Evolutionary conservation across 768 basidiomycete species (phyloP).

Genomic region (Mycena kentingensis): DNA sequence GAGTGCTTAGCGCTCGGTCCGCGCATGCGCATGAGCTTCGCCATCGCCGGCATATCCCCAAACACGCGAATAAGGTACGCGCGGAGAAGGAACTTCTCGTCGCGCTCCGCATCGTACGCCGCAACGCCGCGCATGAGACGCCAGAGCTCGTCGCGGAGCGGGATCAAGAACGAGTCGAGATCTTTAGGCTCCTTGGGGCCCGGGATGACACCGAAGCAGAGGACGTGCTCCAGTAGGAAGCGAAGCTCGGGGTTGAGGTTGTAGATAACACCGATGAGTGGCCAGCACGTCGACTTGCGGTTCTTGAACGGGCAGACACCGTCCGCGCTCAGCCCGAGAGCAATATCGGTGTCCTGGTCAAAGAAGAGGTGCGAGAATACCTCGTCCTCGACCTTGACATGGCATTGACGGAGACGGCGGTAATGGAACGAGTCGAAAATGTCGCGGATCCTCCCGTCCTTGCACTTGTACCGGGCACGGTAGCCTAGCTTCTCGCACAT

Average conservation of each 20-base stretch:
- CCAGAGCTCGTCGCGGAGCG: slow-evolving; percentile 37
- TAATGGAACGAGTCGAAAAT: slow-evolving; percentile 38
- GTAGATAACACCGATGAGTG: slow-evolving; percentile 40
- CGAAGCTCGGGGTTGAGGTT: slow-evolving; percentile 41
- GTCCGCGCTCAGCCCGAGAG: slow-evolving; percentile 40
- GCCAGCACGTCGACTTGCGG: slow-evolving; percentile 24
- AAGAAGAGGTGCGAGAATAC: slow-evolving; percentile 32
- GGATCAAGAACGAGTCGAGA: slow-evolving; percentile 40
- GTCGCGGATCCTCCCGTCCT: slow-evolving; percentile 27
- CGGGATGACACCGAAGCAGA: slow-evolving; percentile 43
- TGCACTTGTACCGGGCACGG: slow-evolving; percentile 16
- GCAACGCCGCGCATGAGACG: slow-evolving; percentile 34
- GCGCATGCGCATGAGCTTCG: neutral
- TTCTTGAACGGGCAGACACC: slow-evolving; percentile 38
- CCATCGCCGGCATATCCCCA: slow-evolving; percentile 2
- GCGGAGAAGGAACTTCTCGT: neutral
- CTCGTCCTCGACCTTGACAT: slow-evolving; percentile 30
- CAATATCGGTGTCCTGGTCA: slow-evolving; percentile 36
- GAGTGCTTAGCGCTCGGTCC: slow-evolving; percentile 23
- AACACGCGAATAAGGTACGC: slow-evolving; percentile 1
- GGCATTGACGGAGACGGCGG: slow-evolving; percentile 17
- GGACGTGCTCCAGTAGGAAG: slow-evolving; percentile 31
- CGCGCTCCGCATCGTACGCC: slow-evolving; percentile 27
- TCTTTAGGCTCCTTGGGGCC: slow-evolving; percentile 42
- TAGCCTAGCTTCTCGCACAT: slow-evolving; percentile 31